These are phyloP conservation scores for Alternaria sp. DNA, from an alignment of 2,329 filamentous ascomycete species.

Conservation along the genomic window DNA sequence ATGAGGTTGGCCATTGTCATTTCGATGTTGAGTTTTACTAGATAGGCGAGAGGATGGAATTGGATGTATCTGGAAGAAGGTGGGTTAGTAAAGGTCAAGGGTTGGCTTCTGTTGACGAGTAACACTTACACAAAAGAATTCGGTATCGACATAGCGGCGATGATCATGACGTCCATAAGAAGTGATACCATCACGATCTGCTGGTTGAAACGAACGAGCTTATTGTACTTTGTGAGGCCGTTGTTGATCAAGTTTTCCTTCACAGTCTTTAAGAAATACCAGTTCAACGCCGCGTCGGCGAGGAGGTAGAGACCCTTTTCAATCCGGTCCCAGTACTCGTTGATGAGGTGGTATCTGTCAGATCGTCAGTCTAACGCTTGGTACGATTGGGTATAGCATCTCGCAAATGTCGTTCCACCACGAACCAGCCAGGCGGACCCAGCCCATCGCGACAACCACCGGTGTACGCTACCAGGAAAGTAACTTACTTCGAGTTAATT, in stretches of 20 bases:
- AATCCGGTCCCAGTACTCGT: slow-evolving; percentile 49
- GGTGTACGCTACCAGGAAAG: neutral
- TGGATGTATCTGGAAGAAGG: slow-evolving; percentile 51
- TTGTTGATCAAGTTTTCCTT: slow-evolving; percentile 56
- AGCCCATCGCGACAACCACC: neutral
- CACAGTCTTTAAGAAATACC: slow-evolving; percentile 52
- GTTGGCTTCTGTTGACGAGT: no score
- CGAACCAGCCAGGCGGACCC: neutral
- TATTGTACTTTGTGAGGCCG: slow-evolving; percentile 59
- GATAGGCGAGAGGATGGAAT: slow-evolving; percentile 58
- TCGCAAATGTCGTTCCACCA: neutral
- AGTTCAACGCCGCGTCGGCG: slow-evolving; percentile 47
- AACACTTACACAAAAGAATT: slow-evolving; percentile 52
- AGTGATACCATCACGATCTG: slow-evolving; percentile 58
- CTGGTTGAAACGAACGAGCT: slow-evolving; percentile 58
- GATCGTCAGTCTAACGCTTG: slow-evolving; percentile 3
- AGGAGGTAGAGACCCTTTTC: slow-evolving; percentile 48
- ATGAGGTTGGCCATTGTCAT: slow-evolving; percentile 61
- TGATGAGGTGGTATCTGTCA: slow-evolving; percentile 38
- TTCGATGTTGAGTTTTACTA: slow-evolving; percentile 60
- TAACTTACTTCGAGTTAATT: slow-evolving; percentile 27
- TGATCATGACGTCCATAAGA: slow-evolving; percentile 58
- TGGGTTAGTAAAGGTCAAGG: neutral
- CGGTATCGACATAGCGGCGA: slow-evolving; percentile 55
- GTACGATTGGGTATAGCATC: neutral